Base-by-base conservation (phyloP, 768 basidiomycete species). In the Omphalotus guepiniiformis region DNA sequence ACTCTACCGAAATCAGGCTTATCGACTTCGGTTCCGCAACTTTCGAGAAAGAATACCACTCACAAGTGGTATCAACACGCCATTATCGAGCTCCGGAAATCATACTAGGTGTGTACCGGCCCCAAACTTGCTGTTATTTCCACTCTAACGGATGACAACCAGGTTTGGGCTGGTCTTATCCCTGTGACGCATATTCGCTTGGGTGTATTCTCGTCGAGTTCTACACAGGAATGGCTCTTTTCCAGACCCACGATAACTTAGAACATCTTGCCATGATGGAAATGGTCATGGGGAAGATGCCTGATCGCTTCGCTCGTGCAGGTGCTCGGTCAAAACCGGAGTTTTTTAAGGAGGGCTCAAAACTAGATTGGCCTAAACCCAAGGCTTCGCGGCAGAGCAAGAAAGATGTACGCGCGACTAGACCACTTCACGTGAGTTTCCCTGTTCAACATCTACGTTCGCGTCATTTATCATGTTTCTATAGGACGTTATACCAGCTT, bases 211-310 rank as follows among this genome's bases (percentile, higher is more conserved):
- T 99, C 21, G 94, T 99, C 49, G 96, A 99, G 65, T 98, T 99
- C 64, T 95, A 83, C 70, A 99, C 96, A 15, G 96, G 96, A 22
- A 82, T 93, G 27, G 96, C 96, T 6, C 78, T 99, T n/a, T 99
- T 96, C 70, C 96, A 99, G 67, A 98, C 96, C 1, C 96, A 98
- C 59, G 95, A 98, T 68, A 98, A 99, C 63, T 79, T 98, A 7
- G 96, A 99, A 64, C 96, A 99, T 67, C 81, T 99, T 12, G 96
- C 95, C 32, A 99, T 99, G 96, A 99, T 99, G 96, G 94, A 98
- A 64, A 85, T 89, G 64, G 96, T 98, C 30, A 97, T 98, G 89
- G 95, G 95, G 49, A 90, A 88, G 71, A 94, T 98, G 86, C 91
- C 94, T 0, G 83, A 88, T 42, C 82, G 85, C 4, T 92, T 95